Conservation (phyloP, 75 land plant genomes). For the Pseudotsuga menziesii region DNA sequence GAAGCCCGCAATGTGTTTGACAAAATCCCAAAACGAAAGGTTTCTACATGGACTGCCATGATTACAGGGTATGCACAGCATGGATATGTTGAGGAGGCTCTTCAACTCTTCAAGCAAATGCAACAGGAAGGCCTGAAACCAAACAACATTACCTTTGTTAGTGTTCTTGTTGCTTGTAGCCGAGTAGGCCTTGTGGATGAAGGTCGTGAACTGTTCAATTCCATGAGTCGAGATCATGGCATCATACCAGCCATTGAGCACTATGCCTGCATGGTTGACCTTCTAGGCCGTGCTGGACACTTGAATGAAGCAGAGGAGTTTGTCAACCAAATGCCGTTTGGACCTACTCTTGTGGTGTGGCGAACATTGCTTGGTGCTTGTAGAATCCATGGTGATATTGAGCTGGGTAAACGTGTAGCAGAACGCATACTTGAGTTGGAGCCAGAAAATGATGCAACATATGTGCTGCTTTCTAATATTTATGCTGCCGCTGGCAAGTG, state of each 20-base stretch:
- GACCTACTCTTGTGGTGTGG: conserved; percentile 10
- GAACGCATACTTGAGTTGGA: background rate
- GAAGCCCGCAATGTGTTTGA: conserved; percentile 18
- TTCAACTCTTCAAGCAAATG: conserved; percentile 11
- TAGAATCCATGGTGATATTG: conserved; percentile 10
- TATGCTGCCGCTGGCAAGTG: too few relatives aligned
- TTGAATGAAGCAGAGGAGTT: conserved; percentile 13
- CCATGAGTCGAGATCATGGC: conserved; percentile 9
- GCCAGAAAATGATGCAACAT: too few relatives aligned
- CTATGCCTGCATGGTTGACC: conserved; percentile 22
- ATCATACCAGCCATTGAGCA: conserved; percentile 16
- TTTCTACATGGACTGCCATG: conserved; percentile 31
- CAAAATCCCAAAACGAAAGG: conserved; percentile 9
- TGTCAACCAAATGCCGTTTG: conserved; percentile 17
- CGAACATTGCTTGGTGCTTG: conserved; percentile 18
- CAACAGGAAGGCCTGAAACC: background rate
- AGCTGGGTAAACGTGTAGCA: conserved; percentile 10
- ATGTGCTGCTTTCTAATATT: too few relatives aligned
- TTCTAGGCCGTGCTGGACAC: conserved; percentile 15
- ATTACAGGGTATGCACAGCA: conserved; percentile 12
- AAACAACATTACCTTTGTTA: conserved; percentile 11
- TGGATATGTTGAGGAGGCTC: conserved; percentile 8
- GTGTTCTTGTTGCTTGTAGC: conserved; percentile 22
- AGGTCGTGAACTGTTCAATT: conserved; percentile 9
- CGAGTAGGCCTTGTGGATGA: conserved; percentile 20